Conservation (phyloP, 257 asterid species). For the Lycium ferocissimum region DNA sequence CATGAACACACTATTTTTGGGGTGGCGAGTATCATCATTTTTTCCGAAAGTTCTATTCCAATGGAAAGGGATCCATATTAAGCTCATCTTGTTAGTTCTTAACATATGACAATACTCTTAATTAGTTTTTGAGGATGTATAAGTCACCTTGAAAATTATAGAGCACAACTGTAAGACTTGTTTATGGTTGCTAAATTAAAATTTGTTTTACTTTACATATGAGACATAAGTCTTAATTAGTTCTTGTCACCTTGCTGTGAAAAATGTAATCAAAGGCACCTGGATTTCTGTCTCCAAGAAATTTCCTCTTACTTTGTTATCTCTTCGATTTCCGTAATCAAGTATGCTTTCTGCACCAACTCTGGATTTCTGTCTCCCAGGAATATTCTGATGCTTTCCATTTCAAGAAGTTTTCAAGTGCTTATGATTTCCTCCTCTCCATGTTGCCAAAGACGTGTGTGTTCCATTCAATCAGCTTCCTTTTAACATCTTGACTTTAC, state of each 20-base stretch:
- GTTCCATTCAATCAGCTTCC: not conserved
- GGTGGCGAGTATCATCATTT: not conserved
- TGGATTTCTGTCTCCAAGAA: slow-evolving; percentile 19
- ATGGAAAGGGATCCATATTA: slow-evolving; percentile 17
- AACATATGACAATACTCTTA: not conserved
- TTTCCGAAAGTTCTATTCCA: not conserved
- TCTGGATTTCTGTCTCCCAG: not conserved
- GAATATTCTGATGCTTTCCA: not conserved
- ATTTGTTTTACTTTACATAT: not conserved
- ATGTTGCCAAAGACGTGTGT: not conserved
- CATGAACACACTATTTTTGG: slow-evolving; percentile 1
- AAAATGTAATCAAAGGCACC: not conserved
- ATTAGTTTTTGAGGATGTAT: not conserved
- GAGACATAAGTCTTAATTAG: not conserved
- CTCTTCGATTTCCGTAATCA: not conserved
- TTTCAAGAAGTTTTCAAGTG: not conserved
- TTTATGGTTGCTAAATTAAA: not conserved
- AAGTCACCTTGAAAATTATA: not conserved
- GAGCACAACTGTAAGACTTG: not conserved
- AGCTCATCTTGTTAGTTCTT: not conserved
- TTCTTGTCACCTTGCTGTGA: not conserved
- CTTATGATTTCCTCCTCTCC: not conserved
- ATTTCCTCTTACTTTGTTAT: not conserved
- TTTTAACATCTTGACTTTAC: not conserved
- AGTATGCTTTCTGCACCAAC: slow-evolving; percentile 10